phyloP scores from a whole-genome alignment of 805 yeast species.

The Saturnispora quitensis region DNA sequence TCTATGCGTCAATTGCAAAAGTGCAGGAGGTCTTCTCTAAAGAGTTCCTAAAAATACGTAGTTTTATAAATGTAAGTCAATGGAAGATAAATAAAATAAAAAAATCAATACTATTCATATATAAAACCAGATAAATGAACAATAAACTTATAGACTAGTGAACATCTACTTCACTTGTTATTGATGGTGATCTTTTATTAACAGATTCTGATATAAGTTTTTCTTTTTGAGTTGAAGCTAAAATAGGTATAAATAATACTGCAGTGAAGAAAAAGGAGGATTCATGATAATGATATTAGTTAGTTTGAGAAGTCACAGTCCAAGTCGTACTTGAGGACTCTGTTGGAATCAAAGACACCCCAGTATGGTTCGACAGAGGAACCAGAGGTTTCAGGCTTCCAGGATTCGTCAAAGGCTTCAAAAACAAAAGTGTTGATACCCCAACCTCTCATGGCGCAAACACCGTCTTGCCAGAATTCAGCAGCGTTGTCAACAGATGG shows the following conservation, averaged over 20 bases:
- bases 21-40: not conserved
- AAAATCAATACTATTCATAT: not conserved
- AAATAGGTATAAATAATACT: not conserved
- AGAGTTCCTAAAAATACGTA: not conserved
- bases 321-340: slow-evolving; percentile 37
- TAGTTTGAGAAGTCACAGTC: slow-evolving; percentile 33
- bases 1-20: too few relatives aligned
- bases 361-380: slow-evolving; percentile 86
- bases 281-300: not conserved
- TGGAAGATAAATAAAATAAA: not conserved
- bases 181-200: not conserved
- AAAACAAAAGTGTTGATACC: slow-evolving; percentile 88
- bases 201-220: not conserved
- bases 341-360: slow-evolving; percentile 70
- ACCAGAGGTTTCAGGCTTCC: slow-evolving; percentile 91
- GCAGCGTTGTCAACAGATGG: slow-evolving; percentile 72
- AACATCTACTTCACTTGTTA: not conserved
- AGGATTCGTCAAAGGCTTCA: slow-evolving; percentile 92
- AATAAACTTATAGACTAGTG: not conserved
- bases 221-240: not conserved
- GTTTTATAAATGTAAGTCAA: not conserved
- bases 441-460: slow-evolving; percentile 94
- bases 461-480: slow-evolving; percentile 75
- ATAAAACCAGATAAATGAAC: not conserved
- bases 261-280: not conserved